Percentiles rank a stretch among this genome's conserved stretches.
These are phyloP conservation scores for Beauveria caledonica DNA, from an alignment of 2,329 filamentous ascomycete species.

Conservation along the genomic window DNA sequence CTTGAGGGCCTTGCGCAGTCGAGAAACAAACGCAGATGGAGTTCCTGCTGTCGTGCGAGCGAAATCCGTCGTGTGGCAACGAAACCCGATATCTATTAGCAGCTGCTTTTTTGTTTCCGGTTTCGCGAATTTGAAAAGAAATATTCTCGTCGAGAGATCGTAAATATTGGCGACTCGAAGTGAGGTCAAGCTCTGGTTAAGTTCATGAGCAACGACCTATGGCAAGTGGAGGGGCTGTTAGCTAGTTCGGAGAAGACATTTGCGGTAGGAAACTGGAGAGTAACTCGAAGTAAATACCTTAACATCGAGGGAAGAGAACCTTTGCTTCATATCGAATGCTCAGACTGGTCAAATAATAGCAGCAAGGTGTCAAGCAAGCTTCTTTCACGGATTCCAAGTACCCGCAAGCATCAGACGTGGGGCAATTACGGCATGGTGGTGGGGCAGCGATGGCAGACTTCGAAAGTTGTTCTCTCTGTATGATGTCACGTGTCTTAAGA, in stretches of 20 bases:
- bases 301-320: conserved; percentile 72
- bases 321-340: conserved; percentile 58
- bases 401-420: background rate
- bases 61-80: conserved; percentile 89
- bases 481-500: background rate
- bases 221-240: background rate
- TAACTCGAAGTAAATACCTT: conserved; percentile 53
- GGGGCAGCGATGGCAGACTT: background rate
- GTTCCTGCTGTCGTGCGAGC: conserved; percentile 75
- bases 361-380: background rate
- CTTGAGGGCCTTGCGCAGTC: conserved; percentile 80
- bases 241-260: background rate
- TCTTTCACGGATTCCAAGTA: background rate
- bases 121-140: conserved; percentile 90
- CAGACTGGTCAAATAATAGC: background rate
- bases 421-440: conserved; percentile 9
- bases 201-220: conserved; percentile 90
- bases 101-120: conserved; percentile 84
- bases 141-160: conserved; percentile 90
- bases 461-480: too few species aligned
- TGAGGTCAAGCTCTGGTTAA: conserved; percentile 65
- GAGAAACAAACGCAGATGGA: conserved; percentile 77
- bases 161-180: conserved; percentile 90
- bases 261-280: background rate
- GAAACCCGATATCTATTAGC: conserved; percentile 89